Conservation (phyloP, 2,329 filamentous ascomycete species). For the Bimuria novae-zelandiae region DNA sequence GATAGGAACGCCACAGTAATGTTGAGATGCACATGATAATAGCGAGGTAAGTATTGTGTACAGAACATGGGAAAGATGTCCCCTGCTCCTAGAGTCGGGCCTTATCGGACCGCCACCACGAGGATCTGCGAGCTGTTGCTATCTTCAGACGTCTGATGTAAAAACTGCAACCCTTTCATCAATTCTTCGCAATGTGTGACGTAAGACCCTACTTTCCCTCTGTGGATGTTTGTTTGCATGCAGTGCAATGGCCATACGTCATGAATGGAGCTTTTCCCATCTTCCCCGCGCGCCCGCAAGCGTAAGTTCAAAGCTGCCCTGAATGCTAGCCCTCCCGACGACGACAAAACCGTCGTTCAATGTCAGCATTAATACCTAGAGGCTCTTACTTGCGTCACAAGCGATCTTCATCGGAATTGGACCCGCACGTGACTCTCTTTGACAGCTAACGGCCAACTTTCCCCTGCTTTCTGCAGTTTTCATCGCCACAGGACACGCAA, state of each 20-base stretch:
- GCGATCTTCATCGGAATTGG: not conserved
- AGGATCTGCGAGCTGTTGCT: not conserved
- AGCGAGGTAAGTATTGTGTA: not conserved
- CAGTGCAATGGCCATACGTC: not conserved
- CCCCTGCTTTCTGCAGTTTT: conserved; percentile 9
- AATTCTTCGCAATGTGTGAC: too few species aligned
- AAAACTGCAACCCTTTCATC: not conserved
- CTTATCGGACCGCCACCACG: not conserved
- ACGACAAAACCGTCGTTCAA: not conserved
- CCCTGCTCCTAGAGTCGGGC: too few species aligned
- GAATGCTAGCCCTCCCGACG: not conserved
- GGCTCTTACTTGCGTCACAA: not conserved
- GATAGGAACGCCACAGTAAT: not conserved
- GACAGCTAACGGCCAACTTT: conserved; percentile 11
- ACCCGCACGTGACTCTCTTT: not conserved
- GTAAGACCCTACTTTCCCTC: not conserved
- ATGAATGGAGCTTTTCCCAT: not conserved
- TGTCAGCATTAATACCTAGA: not conserved
- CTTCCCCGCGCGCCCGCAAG: not conserved
- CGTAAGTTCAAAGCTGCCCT: not conserved
- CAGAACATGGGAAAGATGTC: not conserved
- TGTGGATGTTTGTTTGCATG: not conserved
- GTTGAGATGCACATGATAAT: not conserved
- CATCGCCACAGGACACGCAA: conserved; percentile 17
- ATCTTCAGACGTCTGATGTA: not conserved